These are phyloP conservation scores for Botryosphaeria dothidea DNA, from an alignment of 2,329 filamentous ascomycete species.

Conservation along the genomic window DNA sequence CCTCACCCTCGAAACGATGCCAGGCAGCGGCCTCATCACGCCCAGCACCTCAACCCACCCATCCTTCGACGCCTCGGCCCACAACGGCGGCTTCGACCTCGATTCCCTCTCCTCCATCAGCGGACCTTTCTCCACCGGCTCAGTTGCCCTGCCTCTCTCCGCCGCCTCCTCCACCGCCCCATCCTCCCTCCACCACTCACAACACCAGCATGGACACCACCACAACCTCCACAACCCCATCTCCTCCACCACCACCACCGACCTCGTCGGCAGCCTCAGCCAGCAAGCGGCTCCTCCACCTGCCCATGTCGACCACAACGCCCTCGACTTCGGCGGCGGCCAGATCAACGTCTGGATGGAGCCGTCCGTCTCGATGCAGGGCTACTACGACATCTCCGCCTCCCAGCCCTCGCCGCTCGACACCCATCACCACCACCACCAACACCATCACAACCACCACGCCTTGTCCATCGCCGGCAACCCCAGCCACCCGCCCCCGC, in stretches of 20 bases:
- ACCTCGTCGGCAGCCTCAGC: neutral
- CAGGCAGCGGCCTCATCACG: constrained; percentile 9
- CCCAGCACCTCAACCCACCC: constrained; percentile 11
- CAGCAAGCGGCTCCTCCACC: neutral
- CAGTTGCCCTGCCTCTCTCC: neutral
- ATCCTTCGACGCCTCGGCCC: constrained; percentile 7
- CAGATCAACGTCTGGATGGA: constrained; percentile 44
- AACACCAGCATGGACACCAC: constrained; percentile 23
- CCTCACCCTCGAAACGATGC: constrained; percentile 10
- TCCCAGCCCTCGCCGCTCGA: constrained; percentile 4
- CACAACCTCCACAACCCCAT: constrained; percentile 33
- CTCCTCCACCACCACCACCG: neutral
- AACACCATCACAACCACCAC: neutral
- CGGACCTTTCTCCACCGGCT: neutral
- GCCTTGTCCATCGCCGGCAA: neutral
- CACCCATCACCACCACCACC: neutral
- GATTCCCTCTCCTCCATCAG: constrained; percentile 23
- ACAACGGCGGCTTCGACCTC: constrained; percentile 24
- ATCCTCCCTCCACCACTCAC: constrained; percentile 22
- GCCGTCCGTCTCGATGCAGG: constrained; percentile 29
- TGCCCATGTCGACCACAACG: constrained; percentile 29
- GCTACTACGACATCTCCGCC: constrained; percentile 7
- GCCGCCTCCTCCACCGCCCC: neutral
- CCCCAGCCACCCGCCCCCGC: neutral
- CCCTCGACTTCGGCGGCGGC: constrained; percentile 43